Percentiles rank a stretch among this genome's conserved stretches.
Conservation (phyloP, 495 filamentous ascomycete genomes). For the Amorphotheca resinae region DNA sequence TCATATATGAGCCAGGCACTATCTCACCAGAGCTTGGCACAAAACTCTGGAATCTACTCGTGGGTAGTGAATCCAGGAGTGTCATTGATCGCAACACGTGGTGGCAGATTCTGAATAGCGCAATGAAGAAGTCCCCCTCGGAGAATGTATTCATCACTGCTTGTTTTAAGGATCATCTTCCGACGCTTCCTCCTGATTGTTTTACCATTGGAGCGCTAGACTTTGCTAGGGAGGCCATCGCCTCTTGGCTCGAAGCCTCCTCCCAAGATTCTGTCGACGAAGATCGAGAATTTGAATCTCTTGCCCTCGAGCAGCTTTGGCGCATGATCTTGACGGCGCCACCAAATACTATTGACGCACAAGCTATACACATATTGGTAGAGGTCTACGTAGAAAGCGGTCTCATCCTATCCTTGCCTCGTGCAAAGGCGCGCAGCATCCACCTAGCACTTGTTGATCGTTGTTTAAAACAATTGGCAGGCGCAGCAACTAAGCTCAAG, state of each 20-base stretch:
- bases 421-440: constrained; percentile 39
- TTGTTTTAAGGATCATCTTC: constrained; percentile 56
- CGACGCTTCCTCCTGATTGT: constrained; percentile 44
- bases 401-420: constrained; percentile 30
- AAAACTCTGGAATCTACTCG: constrained; percentile 53
- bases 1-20: constrained; percentile 43
- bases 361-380: constrained; percentile 58
- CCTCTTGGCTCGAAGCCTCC: constrained; percentile 12
- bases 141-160: constrained; percentile 52
- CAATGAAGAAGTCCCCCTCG: constrained; percentile 30
- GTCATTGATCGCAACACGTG: constrained; percentile 43
- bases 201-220: constrained; percentile 54
- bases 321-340: constrained; percentile 62
- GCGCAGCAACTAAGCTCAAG: constrained; percentile 51
- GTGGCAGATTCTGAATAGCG: constrained; percentile 52
- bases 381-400: constrained; percentile 54
- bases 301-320: constrained; percentile 72
- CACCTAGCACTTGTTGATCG: constrained; percentile 67
- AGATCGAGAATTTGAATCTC: constrained; percentile 37
- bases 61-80: constrained; percentile 44
- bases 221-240: constrained; percentile 39
- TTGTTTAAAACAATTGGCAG: constrained; percentile 62
- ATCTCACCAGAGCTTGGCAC: constrained; percentile 48
- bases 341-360: constrained; percentile 52
- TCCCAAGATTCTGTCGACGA: constrained; percentile 20